These are phyloP conservation scores for Gleditsia sinensis DNA, from an alignment of 306 rosid genomes.

Conservation along the genomic window DNA sequence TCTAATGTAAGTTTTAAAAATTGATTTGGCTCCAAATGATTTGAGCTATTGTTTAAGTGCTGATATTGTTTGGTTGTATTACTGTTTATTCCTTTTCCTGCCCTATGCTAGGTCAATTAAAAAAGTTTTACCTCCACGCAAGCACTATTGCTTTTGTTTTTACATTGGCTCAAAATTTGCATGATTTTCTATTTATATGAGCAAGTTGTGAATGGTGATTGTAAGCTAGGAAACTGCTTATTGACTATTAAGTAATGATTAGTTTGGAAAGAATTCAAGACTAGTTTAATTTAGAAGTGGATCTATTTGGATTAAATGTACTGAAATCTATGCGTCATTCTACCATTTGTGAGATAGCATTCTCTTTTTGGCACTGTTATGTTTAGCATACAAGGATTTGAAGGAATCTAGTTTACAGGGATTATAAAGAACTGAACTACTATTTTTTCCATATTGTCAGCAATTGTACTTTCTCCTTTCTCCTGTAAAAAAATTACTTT, in stretches of 20 bases:
- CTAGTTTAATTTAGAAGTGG: neutral
- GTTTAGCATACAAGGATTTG: neutral
- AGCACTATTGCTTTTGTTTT: neutral
- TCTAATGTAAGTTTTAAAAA: neutral
- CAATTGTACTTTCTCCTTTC: conserved; percentile 1
- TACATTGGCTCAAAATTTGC: neutral
- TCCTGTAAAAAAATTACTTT: neutral
- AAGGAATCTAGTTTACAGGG: neutral
- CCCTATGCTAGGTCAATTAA: neutral
- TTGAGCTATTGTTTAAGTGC: conserved; percentile 3
- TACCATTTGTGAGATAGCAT: neutral
- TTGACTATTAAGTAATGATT: neutral
- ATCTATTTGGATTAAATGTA: neutral
- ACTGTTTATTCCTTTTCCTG: neutral
- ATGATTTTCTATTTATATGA: neutral
- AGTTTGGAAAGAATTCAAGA: conserved; percentile 6
- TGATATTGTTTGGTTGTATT: neutral
- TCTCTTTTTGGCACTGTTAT: neutral
- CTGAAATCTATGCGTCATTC: conserved; percentile 13
- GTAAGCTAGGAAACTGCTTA: conserved; percentile 25
- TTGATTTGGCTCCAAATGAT: neutral
- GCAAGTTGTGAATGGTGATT: neutral
- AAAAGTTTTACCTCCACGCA: neutral
- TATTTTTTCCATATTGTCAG: neutral
- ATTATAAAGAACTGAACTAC: conserved; percentile 1